Evolutionary conservation across 441 rosid species (phyloP).

Genomic region (Adansonia madagascariensis): DNA sequence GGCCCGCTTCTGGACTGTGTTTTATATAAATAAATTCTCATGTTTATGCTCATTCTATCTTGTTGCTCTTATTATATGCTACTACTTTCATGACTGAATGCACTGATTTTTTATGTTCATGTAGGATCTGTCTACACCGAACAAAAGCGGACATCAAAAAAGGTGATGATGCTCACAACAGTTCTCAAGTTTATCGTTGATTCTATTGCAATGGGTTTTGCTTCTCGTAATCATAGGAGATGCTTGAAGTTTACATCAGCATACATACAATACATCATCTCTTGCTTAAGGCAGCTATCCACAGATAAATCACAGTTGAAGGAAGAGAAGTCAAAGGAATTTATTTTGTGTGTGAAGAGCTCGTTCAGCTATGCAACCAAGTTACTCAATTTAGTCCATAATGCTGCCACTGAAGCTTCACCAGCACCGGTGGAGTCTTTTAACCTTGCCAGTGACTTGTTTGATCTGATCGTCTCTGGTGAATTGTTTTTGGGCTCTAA

Average conservation of each 20-base stretch:
- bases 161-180: constrained; percentile 62
- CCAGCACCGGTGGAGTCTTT: constrained; percentile 54
- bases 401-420: constrained; percentile 48
- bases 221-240: constrained; percentile 44
- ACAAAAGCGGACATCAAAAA: constrained; percentile 43
- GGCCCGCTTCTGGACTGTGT: not conserved
- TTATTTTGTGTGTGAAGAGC: constrained; percentile 62
- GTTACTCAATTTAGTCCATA: constrained; percentile 62
- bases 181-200: constrained; percentile 79
- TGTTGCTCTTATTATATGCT: not conserved
- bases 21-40: not conserved
- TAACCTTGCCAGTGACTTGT: constrained; percentile 60
- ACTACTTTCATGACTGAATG: constrained; percentile 2
- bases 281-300: constrained; percentile 44
- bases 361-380: constrained; percentile 75
- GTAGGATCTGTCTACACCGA: constrained; percentile 46
- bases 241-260: constrained; percentile 62
- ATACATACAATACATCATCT: constrained; percentile 51
- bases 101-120: constrained; percentile 21
- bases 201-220: constrained; percentile 55
- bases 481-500: constrained; percentile 59
- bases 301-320: constrained; percentile 43
- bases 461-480: constrained; percentile 54
- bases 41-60: not conserved
- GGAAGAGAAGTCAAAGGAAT: constrained; percentile 59